These are phyloP conservation scores for Fomitopsis serialis DNA, from an alignment of 768 basidiomycete species.

Conservation along the genomic window DNA sequence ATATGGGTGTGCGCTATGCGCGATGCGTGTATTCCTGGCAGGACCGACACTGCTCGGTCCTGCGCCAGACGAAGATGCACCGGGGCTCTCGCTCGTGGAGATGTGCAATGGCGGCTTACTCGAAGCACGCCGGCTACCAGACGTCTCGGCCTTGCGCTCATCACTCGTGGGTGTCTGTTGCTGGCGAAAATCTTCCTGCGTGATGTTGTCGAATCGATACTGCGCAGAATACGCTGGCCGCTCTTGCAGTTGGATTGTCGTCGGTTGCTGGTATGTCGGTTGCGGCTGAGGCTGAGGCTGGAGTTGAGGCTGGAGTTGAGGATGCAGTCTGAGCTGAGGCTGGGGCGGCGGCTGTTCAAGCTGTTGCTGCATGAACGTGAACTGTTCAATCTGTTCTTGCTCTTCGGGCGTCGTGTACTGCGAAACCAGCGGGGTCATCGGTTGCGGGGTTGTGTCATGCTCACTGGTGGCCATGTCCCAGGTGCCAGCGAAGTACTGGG, in stretches of 20 bases:
- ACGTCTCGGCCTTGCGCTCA: slow-evolving; percentile 7
- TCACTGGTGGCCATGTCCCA: slow-evolving; percentile 9
- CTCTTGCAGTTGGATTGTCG: slow-evolving; percentile 7
- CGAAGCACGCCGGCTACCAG: slow-evolving; percentile 8
- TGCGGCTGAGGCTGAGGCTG: slow-evolving; percentile 2
- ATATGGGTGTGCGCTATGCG: slow-evolving; percentile 15
- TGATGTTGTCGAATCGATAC: slow-evolving; percentile 18
- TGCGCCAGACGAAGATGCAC: slow-evolving; percentile 10
- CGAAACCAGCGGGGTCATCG: slow-evolving; percentile 5
- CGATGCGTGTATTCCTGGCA: slow-evolving; percentile 1
- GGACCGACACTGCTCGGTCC: slow-evolving; percentile 7
- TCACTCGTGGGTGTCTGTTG: slow-evolving; percentile 1
- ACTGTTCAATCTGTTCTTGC: slow-evolving; percentile 4
- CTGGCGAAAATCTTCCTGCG: slow-evolving; percentile 14
- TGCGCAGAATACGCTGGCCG: neutral
- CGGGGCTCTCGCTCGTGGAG: slow-evolving; percentile 9
- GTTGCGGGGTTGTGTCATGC: slow-evolving; percentile 7
- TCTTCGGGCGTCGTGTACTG: slow-evolving; percentile 5
- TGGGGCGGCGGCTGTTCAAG: slow-evolving; percentile 7
- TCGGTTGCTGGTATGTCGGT: neutral
- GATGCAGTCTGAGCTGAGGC: slow-evolving; percentile 1
- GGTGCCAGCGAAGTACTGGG: slow-evolving; percentile 11
- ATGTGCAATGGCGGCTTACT: slow-evolving; percentile 15
- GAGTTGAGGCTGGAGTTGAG: slow-evolving; percentile 2
- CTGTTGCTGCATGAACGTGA: slow-evolving; percentile 6